Conservation (phyloP, 2,329 filamentous ascomycete genomes). For the Trichoderma sp. region DNA sequence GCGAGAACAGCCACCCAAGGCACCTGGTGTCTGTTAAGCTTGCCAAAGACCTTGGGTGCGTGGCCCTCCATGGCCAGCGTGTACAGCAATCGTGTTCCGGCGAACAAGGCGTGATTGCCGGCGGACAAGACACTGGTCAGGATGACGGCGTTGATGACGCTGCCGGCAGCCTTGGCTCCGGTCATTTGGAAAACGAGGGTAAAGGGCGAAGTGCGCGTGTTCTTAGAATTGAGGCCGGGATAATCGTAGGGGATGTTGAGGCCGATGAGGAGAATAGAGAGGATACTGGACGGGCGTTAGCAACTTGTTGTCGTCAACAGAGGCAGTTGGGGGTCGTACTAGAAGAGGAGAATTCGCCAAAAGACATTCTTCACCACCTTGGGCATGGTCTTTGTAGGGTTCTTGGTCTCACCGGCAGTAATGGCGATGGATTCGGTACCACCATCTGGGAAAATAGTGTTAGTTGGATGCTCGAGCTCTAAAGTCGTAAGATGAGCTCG, state of each 20-base stretch:
- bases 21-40: slow-evolving; percentile 42
- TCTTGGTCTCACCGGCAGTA: slow-evolving; percentile 67
- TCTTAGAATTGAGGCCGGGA: slow-evolving; percentile 40
- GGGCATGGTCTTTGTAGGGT: slow-evolving; percentile 64
- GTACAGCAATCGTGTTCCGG: slow-evolving; percentile 42
- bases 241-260: slow-evolving; percentile 62
- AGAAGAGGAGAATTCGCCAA: slow-evolving; percentile 63
- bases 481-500: too few species aligned
- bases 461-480: too few species aligned
- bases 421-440: slow-evolving; percentile 69
- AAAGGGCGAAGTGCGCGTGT: slow-evolving; percentile 44
- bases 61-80: slow-evolving; percentile 49
- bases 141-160: slow-evolving; percentile 64
- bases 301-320: not conserved
- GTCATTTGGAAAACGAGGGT: slow-evolving; percentile 64
- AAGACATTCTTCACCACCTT: slow-evolving; percentile 68
- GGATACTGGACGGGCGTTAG: slow-evolving; percentile 36
- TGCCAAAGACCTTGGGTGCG: slow-evolving; percentile 58
- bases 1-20: slow-evolving; percentile 50
- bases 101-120: slow-evolving; percentile 45
- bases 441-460: slow-evolving; percentile 35
- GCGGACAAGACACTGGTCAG: slow-evolving; percentile 45
- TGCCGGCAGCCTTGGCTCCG: slow-evolving; percentile 55
- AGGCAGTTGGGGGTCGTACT: slow-evolving; percentile 34
- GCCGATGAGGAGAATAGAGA: slow-evolving; percentile 52